These are phyloP conservation scores for Chlorella vulgaris DNA, from an alignment of 139 green algal species.

Conservation along the genomic window DNA sequence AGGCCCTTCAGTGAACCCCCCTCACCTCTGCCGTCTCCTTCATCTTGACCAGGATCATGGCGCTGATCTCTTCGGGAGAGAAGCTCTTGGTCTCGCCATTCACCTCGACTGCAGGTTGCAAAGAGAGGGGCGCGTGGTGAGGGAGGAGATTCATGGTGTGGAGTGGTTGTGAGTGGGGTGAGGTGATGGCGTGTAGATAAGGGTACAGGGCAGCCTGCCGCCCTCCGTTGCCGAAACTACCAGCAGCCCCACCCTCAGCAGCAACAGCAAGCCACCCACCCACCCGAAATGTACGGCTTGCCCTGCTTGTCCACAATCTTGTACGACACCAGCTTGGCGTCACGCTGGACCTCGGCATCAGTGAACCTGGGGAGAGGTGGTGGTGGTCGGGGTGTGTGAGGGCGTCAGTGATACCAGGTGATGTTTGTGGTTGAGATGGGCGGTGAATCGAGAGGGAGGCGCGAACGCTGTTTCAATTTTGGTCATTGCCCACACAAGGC, in stretches of 20 bases:
- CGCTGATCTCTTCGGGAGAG: conserved; percentile 95
- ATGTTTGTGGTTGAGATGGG: too few relatives aligned
- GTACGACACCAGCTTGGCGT: conserved; percentile 97
- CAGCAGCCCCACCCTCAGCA: too few relatives aligned
- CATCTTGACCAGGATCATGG: conserved; percentile 98
- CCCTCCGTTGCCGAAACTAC: too few relatives aligned
- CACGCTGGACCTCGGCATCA: conserved; percentile 95
- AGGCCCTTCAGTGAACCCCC: too few relatives aligned
- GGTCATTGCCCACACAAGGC: too few relatives aligned
- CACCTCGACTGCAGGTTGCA: conserved; percentile 44
- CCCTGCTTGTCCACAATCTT: conserved; percentile 90
- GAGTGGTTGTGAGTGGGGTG: neutral
- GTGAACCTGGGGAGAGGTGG: conserved; percentile 67
- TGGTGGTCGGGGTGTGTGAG: too few relatives aligned
- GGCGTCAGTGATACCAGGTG: too few relatives aligned
- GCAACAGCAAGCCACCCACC: neutral
- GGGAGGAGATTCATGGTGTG: neutral
- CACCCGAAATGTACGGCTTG: conserved; percentile 95
- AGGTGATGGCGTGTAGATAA: too few relatives aligned
- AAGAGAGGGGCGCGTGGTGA: neutral
- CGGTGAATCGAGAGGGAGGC: too few relatives aligned
- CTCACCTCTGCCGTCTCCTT: conserved; percentile 78
- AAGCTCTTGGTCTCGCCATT: conserved; percentile 60
- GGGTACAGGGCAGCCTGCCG: too few relatives aligned
- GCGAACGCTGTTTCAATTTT: too few relatives aligned